Base-by-base conservation (phyloP, 169 alveolate species). In the Plasmodium vinckei region DNA sequence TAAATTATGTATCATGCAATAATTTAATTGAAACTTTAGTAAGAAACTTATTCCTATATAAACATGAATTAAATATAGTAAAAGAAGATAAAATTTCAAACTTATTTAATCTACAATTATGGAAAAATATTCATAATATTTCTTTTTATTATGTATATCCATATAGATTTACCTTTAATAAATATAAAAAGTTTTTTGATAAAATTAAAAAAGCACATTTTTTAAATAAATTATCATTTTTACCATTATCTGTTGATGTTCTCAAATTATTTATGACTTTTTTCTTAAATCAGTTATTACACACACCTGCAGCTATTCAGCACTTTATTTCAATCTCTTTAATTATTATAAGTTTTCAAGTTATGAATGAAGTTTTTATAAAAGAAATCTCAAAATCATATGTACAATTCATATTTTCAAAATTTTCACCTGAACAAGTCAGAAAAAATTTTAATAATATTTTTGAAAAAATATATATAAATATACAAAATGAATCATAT, bases 291-390 rank as follows among this genome's bases (percentile, higher is more conserved):
- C 88, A 77, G 46, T 15, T 63, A 5, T 69, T 77, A 23, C 39
- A 19, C 27, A 77, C 88, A 17, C 88, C 70, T 7, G 73, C 77
- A 0, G 19, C 63, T 9, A 77, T 77, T 15, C 73, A 77, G 33
- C 88, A 77, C 25, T 77, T 77, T 49, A 77, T 77, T 13, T 77
- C 73, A n/a, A 77, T 77, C 49, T 77, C 88, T 13, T 46, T 77
- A 15, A 19, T 63, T 19, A 77, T 77, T 63, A 64, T 77, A 3
- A 42, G 77, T 68, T 64, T 77, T 57, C 88, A 77, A 23, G 54
- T 77, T 49, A 77, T 77, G 88, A 77, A 77, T 77, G 88, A 77
- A 51, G 56, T 77, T 17, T 77, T 77, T 57, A 77, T 77, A 63
- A 54, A 69, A 64, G 88, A 77, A 46, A 77, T 77, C 6, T 77